Evolutionary conservation across 371 early-diverging fungal species (phyloP).

Genomic region (Massospora cicadina): DNA sequence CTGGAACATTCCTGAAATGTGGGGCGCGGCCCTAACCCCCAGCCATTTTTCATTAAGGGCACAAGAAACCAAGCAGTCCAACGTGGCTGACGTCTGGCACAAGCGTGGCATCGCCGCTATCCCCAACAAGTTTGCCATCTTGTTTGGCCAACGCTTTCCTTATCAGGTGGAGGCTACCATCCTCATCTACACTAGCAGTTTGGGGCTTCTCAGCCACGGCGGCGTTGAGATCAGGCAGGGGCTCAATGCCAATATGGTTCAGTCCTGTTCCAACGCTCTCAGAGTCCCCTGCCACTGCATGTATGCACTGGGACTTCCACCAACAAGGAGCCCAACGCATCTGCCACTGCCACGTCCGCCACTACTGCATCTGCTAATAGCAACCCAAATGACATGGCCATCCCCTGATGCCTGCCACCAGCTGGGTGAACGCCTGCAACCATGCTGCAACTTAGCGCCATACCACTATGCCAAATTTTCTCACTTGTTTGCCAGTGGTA

Average conservation of each 20-base stretch:
- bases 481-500: no score
- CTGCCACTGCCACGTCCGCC: constrained; percentile 52
- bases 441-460: constrained; percentile 30
- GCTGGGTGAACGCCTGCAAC: constrained; percentile 38
- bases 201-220: constrained; percentile 51
- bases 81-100: constrained; percentile 32
- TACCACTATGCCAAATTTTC: no score
- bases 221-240: constrained; percentile 79
- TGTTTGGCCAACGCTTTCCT: no score
- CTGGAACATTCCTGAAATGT: constrained; percentile 44
- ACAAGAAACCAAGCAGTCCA: constrained; percentile 32
- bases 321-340: constrained; percentile 46
- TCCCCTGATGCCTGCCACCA: constrained; percentile 45
- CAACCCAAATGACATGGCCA: constrained; percentile 58
- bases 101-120: constrained; percentile 50
- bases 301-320: constrained; percentile 53
- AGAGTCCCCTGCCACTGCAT: constrained; percentile 33
- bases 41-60: constrained; percentile 18
- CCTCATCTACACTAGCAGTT: constrained; percentile 59
- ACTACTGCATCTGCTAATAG: no score
- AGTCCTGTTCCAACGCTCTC: constrained; percentile 47
- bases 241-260: constrained; percentile 58
- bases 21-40: constrained; percentile 27
- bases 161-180: no score
- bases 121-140: constrained; percentile 58